phyloP scores from a whole-genome alignment of 495 filamentous ascomycete species.

The Penicillium canariense region DNA sequence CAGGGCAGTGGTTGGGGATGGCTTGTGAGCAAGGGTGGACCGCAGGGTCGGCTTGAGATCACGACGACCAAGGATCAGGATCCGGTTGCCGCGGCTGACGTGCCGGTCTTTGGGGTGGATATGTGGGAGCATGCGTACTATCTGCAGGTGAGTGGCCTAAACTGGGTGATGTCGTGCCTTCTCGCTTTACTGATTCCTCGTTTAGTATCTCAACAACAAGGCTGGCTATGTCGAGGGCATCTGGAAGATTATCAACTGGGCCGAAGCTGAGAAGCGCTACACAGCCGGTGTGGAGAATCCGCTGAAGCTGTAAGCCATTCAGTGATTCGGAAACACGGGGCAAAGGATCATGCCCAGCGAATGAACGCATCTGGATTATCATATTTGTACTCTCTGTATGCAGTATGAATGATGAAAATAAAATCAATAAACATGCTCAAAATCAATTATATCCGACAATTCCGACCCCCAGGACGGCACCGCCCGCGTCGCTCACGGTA shows the following conservation, averaged over 20 bases:
- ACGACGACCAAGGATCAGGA: conserved; percentile 85
- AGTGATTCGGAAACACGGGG: neutral
- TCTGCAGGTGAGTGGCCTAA: conserved; percentile 39
- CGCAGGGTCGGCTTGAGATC: conserved; percentile 65
- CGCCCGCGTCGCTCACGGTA: conserved; percentile 27
- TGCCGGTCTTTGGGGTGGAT: conserved; percentile 85
- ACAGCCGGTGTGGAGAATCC: conserved; percentile 29
- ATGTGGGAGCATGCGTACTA: conserved; percentile 94
- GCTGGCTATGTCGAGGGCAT: conserved; percentile 89
- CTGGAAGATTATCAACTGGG: conserved; percentile 98
- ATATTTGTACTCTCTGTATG: conserved; percentile 1
- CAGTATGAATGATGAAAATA: neutral
- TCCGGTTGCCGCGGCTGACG: conserved; percentile 71
- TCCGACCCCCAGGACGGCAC: conserved; percentile 31
- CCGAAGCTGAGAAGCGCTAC: conserved; percentile 79
- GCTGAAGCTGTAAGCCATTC: conserved; percentile 25
- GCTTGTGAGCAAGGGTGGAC: conserved; percentile 70
- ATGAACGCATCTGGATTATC: conserved; percentile 8
- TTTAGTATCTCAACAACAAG: conserved; percentile 93
- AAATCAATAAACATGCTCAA: no score
- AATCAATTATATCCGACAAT: conserved; percentile 41
- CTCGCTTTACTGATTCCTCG: neutral
- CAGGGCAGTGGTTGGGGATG: conserved; percentile 96
- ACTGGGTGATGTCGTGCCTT: no score
- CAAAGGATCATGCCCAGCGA: neutral